Base-by-base conservation (phyloP, 2,329 filamentous ascomycete species). In the Ceratocystis ficicola region DNA sequence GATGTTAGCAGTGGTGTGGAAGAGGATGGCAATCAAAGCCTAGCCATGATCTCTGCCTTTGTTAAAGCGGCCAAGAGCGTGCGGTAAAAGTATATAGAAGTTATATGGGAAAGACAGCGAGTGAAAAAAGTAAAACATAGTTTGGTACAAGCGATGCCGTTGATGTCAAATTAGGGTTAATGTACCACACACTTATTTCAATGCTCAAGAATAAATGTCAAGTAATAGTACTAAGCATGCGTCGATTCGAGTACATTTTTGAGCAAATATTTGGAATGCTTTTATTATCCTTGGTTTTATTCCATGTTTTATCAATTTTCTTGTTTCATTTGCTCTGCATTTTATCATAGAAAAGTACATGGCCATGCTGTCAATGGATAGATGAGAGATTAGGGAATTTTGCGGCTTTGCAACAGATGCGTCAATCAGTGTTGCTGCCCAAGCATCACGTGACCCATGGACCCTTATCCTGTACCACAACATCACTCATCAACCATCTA, bases 1-100 rank as follows among this genome's bases (percentile, higher is more conserved):
- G 94, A 99, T 77, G 90, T 96, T 22, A 96, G 91, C 75, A 96
- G 90, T 72, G 95, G 95, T 0, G 91, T 99, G 1, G 94, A 97
- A 76, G 86, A 85, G 44, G 83, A 87, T 70, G 93, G 91, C 1
- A 79, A 84, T 73, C 94, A 99, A 76, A 88, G 86, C 74, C 71
- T 93, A 66, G 83, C 84, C 20, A 95, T 88, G 77, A 97, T 99
- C 70, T 79, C 80, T 69, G 83, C 82, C 3, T 99, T 99, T 75
- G 80, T 97, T 50, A 82, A 83, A 73, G 84, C 85, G 44, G 89
- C 86, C 0, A 94, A 94, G 74, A 75, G 76, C 41, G 77, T 83
- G 67, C 76, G 79, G 72, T 82, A 78, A 20, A 22, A 41, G 36
- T 1, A 41, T 5, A 41, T 3, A 15, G 36, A 41, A 15, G 10